Evolutionary conservation across 2,329 filamentous ascomycete genomes (phyloP), one percentile per base, ranked within the genome.

Genomic region (Mycosphaerella arachidis): DNA sequence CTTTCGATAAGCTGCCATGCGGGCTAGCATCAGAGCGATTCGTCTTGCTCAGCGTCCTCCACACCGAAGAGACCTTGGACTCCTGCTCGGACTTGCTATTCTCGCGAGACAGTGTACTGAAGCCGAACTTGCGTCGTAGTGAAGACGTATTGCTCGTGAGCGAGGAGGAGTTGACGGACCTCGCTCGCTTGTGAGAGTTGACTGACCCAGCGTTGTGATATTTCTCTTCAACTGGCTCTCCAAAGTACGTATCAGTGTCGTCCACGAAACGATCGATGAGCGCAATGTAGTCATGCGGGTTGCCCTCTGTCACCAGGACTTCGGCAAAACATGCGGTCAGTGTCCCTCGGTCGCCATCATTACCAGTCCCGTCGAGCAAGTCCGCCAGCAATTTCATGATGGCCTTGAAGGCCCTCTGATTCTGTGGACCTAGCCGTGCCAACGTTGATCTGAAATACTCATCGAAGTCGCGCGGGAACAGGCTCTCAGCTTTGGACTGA

Each of bases 321-420:
- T 97, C 92, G 0, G 92, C 88, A 77, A 97, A 97, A 1, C 91
- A 90, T 48, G 91, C 85, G 0, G 92, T 97, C 67, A 97, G 77
- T 24, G 91, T 90, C 53, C 93, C 93, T 52, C 92, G 84, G 72
- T 97, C 93, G 33, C 91, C 89, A 71, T 97, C 93, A 68, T 96
- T 96, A 54, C 88, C 88, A 66, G 92, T 96, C 2, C 91, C 92
- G 65, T 96, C 92, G 6, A 97, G 83, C 31, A 97, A 79, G 70
- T 96, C 91, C 0, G 91, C 90, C 27, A 97, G 81, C 33, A 97
- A 81, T 69, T 91, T 93, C 70, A 97, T 87, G 54, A 96, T 84
- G 0, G 89, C 86, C 40, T 89, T 88, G 65, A 97, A 90, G 0
- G 92, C 92, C 62, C 92, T 85, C 64, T 84, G 82, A 60, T 86